phyloP scores from a whole-genome alignment of 495 filamentous ascomycete species.

The Penicillium nucicola region DNA sequence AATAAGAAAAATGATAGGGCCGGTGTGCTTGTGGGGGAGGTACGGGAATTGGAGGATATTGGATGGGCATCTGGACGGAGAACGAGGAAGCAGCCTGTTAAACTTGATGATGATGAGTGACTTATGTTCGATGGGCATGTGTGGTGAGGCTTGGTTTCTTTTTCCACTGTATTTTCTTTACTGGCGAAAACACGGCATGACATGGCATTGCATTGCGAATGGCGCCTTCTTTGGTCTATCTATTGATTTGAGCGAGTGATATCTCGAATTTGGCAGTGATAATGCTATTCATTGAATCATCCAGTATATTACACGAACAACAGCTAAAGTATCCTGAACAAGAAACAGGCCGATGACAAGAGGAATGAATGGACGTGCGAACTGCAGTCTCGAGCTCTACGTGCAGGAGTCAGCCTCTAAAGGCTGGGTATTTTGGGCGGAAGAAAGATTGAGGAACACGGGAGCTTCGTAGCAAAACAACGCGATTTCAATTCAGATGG shows the following conservation, averaged over 20 bases:
- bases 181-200: neutral
- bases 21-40: slow-evolving; percentile 23
- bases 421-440: neutral
- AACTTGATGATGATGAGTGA: slow-evolving; percentile 20
- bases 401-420: too few species aligned
- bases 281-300: neutral
- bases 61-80: slow-evolving; percentile 37
- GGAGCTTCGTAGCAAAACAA: neutral
- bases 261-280: neutral
- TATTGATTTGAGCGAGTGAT: neutral
- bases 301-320: neutral
- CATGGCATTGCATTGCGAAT: slow-evolving; percentile 25
- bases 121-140: slow-evolving; percentile 5
- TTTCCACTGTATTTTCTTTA: neutral
- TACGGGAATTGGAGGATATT: slow-evolving; percentile 33
- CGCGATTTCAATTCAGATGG: slow-evolving; percentile 18
- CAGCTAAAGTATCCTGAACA: too few species aligned
- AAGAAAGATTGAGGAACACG: neutral
- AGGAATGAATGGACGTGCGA: neutral
- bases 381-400: neutral
- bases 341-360: too few species aligned
- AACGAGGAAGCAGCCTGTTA: slow-evolving; percentile 35
- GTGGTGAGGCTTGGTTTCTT: neutral
- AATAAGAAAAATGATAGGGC: slow-evolving; percentile 25
- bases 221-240: slow-evolving; percentile 12